phyloP scores from a whole-genome alignment of 1,284 basidiomycete genomes.

The Ustanciosporium gigantosporum region DNA sequence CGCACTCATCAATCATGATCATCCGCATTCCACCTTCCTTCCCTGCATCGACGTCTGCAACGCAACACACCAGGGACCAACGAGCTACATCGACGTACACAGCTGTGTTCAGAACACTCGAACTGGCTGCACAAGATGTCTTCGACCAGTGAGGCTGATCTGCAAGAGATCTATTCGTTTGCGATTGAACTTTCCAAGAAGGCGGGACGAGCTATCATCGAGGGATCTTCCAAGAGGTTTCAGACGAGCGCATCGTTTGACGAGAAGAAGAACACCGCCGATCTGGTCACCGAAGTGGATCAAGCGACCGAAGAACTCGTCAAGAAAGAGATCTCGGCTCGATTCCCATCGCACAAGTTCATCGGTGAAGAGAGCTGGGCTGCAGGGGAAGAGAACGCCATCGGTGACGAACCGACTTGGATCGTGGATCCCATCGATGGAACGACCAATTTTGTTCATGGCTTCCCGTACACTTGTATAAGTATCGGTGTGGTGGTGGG shows the following conservation, averaged over 20 bases:
- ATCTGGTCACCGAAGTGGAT: constrained; percentile 93
- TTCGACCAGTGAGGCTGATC: too few species aligned
- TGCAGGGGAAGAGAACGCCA: constrained; percentile 70
- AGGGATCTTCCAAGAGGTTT: constrained; percentile 63
- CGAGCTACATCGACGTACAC: too few species aligned
- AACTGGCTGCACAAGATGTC: too few species aligned
- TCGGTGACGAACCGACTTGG: constrained; percentile 74
- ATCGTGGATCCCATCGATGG: constrained; percentile 86
- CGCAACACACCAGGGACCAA: too few species aligned
- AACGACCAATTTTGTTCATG: constrained; percentile 90
- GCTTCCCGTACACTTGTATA: constrained; percentile 77
- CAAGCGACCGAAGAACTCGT: constrained; percentile 87
- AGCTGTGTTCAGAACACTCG: too few species aligned
- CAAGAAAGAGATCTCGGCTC: constrained; percentile 69
- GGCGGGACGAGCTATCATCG: constrained; percentile 64
- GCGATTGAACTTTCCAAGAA: constrained; percentile 71
- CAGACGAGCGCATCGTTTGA: constrained; percentile 27
- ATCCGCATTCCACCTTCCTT: too few species aligned
- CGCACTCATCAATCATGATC: too few species aligned
- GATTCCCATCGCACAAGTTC: constrained; percentile 80
- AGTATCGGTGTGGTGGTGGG: constrained; percentile 87
- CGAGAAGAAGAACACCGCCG: constrained; percentile 56
- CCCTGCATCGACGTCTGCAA: too few species aligned
- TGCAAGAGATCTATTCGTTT: constrained; percentile 67
- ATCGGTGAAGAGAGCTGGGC: constrained; percentile 89